phyloP scores from a whole-genome alignment of 2,329 filamentous ascomycete genomes.

The Aspergillus felis region DNA sequence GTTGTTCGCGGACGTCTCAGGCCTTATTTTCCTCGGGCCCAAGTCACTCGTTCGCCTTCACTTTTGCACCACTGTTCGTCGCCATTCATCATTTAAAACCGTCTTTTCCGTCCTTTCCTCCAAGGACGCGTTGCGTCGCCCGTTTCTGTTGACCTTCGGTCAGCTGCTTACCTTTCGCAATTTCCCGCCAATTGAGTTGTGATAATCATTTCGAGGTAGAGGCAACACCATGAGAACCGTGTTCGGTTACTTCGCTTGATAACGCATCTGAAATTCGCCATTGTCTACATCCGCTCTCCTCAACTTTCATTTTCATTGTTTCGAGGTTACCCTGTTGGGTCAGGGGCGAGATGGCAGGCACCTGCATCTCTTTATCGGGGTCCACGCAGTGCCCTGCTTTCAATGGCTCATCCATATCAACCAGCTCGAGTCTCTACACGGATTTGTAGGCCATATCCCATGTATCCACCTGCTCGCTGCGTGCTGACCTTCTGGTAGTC shows the following conservation, averaged over 20 bases:
- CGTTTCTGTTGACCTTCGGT: neutral
- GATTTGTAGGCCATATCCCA: conserved; percentile 57
- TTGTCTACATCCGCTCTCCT: neutral
- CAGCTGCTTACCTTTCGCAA: neutral
- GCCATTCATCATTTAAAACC: neutral
- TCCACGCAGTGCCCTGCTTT: conserved; percentile 72
- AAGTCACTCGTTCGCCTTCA: conserved; percentile 10
- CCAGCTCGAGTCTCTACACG: conserved; percentile 52
- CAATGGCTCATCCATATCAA: conserved; percentile 67
- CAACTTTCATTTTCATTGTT: neutral
- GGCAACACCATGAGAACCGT: neutral
- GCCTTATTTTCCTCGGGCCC: neutral
- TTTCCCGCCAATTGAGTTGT: neutral
- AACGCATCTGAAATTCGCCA: neutral
- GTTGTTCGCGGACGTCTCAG: neutral
- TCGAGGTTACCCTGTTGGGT: conserved; percentile 13
- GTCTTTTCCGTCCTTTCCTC: neutral
- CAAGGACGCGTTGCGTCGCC: neutral
- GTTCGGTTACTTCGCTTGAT: neutral
- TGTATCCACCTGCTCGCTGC: conserved; percentile 21
- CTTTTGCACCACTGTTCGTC: conserved; percentile 6
- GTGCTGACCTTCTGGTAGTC: conserved; percentile 50
- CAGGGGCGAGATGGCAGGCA: conserved; percentile 33
- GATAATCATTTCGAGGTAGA: neutral
- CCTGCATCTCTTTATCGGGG: conserved; percentile 65